Evolutionary conservation across 805 yeast species (phyloP), one percentile per base, ranked within the genome.

Genomic region (Saccharomycopsis synnaedendra): DNA sequence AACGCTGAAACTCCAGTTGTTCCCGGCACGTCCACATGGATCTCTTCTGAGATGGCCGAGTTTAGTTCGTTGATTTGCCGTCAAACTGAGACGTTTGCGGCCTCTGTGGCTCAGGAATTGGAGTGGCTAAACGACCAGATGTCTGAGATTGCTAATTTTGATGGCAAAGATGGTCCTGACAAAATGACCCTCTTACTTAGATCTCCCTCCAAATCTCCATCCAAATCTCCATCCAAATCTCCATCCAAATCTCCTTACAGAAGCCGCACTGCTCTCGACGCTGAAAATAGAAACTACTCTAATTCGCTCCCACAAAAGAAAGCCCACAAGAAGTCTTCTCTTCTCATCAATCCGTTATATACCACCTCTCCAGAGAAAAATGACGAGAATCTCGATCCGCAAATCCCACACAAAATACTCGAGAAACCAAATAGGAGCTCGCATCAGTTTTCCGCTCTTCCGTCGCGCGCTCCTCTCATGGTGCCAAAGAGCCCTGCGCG

Each of bases 21-120:
- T 8, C 55, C 55, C 9, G 55, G 54, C 10, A 47, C 52, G 28
- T 50, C 55, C 6, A 44, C 38, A 11, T 52, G 55, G 55, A 43
- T 52, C 11, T 40, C 54, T 10, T 36, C 50, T n/a, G 55, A 52
- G 42, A 47, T 52, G 53, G 9, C 39, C 7, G 48, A 50, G 29
- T 46, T 49, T 32, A 50, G 51, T 32, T 42, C 48, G 7, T 9
- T 46, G 19, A 48, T 49, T 4, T 43, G 47, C 32, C 31, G 31
- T 19, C 32, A 46, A 41, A 5, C 44, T 10, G 36, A 45, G 19
- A n/a, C 10, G 4, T 47, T 50, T 37, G 50, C 44, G 31, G 40
- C 39, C 27, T 42, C 51, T 5, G 43, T 50, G n/a, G 31, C 29
- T 5, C 31, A 42, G 11, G 45, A 47, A 28, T 10, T 46, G n/a